phyloP scores from a whole-genome alignment of 1,284 basidiomycete genomes.

The Leccinum subspadiceum region DNA sequence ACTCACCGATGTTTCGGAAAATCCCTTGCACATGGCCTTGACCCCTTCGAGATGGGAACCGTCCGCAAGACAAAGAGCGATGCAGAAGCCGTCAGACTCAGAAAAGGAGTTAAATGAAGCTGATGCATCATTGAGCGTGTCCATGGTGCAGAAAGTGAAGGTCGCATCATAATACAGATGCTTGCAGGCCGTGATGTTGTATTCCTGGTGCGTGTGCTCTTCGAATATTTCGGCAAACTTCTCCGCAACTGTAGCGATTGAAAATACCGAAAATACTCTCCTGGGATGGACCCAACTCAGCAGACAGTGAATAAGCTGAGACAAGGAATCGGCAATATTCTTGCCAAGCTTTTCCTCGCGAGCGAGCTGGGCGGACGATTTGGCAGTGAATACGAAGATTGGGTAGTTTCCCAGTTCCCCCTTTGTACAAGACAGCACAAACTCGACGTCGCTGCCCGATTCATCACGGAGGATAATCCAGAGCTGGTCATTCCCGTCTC shows the following conservation, averaged over 20 bases:
- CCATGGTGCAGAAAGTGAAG: conserved; percentile 51
- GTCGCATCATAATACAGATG: conserved; percentile 61
- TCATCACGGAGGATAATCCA: conserved; percentile 51
- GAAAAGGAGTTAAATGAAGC: conserved; percentile 22
- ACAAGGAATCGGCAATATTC: conserved; percentile 37
- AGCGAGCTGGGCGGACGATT: conserved; percentile 32
- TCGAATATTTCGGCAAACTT: conserved; percentile 45
- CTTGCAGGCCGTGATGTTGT: conserved; percentile 30
- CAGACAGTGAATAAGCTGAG: conserved; percentile 36
- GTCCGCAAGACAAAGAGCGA: conserved; percentile 44
- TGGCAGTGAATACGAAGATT: conserved; percentile 50
- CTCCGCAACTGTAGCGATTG: conserved; percentile 46
- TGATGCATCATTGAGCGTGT: conserved; percentile 38
- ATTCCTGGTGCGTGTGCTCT: conserved; percentile 45
- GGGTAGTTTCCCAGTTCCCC: conserved; percentile 56
- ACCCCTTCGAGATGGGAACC: conserved; percentile 42
- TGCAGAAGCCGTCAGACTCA: conserved; percentile 24
- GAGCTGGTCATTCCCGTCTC: conserved; percentile 35
- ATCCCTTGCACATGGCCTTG: conserved; percentile 50
- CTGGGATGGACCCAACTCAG: conserved; percentile 26
- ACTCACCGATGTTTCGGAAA: conserved; percentile 58
- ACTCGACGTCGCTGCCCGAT: conserved; percentile 38
- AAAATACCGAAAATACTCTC: conserved; percentile 69
- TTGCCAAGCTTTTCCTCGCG: conserved; percentile 13
- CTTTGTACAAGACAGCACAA: conserved; percentile 58